Conservation (phyloP, 2,329 filamentous ascomycete genomes). For the Phaeophleospora eucalypticola region DNA sequence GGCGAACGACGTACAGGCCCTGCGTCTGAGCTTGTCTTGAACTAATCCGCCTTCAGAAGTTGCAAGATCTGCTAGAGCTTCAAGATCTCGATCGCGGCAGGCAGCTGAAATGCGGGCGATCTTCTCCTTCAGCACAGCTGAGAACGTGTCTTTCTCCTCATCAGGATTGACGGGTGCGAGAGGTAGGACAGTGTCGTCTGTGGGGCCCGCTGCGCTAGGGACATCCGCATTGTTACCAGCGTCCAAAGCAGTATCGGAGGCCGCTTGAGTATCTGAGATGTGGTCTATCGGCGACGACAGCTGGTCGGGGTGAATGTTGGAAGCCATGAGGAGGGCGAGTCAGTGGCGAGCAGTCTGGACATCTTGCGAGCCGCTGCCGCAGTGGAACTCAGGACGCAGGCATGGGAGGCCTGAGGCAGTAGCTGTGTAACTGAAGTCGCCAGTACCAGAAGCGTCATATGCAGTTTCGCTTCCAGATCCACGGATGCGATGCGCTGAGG, state of each 20-base stretch:
- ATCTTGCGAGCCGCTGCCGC: not conserved
- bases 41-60: constrained; percentile 44
- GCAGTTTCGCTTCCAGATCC: constrained; percentile 11
- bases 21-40: constrained; percentile 57
- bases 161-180: not conserved
- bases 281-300: not conserved
- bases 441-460: too few species aligned
- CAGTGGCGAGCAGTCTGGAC: not conserved
- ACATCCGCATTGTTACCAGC: too few species aligned
- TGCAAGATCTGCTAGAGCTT: constrained; percentile 40
- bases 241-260: too few species aligned
- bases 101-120: constrained; percentile 37
- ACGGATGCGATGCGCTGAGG: too few species aligned
- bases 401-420: too few species aligned
- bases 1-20: constrained; percentile 60
- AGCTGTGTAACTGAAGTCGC: too few species aligned
- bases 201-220: not conserved
- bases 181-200: not conserved
- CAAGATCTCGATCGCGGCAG: constrained; percentile 39
- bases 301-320: too few species aligned
- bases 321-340: not conserved
- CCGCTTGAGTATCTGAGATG: not conserved
- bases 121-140: constrained; percentile 13
- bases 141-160: constrained; percentile 3
- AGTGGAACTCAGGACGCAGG: too few species aligned